Evolutionary conservation across 2,329 filamentous ascomycete species (phyloP).

Genomic region (Fusarium protoensiforme): DNA sequence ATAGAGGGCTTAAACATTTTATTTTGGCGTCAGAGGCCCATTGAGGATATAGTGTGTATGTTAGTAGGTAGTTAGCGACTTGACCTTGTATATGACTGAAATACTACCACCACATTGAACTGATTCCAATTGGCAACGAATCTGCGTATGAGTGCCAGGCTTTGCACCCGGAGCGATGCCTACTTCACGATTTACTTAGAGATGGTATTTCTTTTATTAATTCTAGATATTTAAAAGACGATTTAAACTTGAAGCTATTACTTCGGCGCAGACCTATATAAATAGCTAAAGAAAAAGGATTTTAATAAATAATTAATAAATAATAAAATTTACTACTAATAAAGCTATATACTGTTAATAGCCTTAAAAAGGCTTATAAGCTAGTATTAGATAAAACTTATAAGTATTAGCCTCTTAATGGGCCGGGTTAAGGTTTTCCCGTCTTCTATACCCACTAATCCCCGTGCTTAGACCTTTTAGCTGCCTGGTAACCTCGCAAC

Average conservation of each 20-base stretch:
- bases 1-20: neutral
- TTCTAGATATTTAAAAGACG: neutral
- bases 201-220: neutral
- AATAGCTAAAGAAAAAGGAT: neutral
- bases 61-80: constrained; percentile 14
- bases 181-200: neutral
- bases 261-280: no score
- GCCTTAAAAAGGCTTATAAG: neutral
- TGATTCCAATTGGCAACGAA: neutral
- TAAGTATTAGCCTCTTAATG: neutral
- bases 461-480: constrained; percentile 2
- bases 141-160: neutral
- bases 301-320: neutral
- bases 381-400: neutral
- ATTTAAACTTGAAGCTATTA: neutral
- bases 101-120: constrained; percentile 3
- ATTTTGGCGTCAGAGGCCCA: constrained; percentile 13
- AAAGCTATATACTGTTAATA: neutral
- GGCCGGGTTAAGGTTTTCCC: constrained; percentile 19
- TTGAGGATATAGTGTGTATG: constrained; percentile 1
- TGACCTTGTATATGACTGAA: constrained; percentile 23
- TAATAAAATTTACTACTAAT: neutral
- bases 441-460: neutral
- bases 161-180: neutral
- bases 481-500: constrained; percentile 18